These are phyloP conservation scores for Pilaira anomala DNA, from an alignment of 192 early-diverging fungal species.

Conservation along the genomic window DNA sequence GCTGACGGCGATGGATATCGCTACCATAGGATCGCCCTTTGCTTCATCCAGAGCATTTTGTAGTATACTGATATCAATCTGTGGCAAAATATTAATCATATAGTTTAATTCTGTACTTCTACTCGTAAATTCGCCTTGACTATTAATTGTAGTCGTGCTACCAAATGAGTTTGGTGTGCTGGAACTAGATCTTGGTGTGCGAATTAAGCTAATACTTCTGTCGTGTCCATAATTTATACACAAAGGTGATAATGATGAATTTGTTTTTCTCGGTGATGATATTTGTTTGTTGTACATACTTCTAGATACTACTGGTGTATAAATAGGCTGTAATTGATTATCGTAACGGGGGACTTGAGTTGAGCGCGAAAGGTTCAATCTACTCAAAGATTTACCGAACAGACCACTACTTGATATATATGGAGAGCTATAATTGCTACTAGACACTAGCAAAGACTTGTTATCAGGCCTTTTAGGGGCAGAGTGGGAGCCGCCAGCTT, in stretches of 20 bases:
- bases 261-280: background rate
- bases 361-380: background rate
- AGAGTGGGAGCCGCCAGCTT: slow-evolving; percentile 9
- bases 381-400: slow-evolving; percentile 8
- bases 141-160: too few relatives aligned
- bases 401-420: background rate
- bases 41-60: slow-evolving; percentile 19
- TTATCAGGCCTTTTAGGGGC: background rate
- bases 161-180: too few relatives aligned
- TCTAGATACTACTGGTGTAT: too few relatives aligned
- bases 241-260: too few relatives aligned
- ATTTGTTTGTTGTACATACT: background rate
- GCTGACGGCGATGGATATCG: slow-evolving; percentile 19
- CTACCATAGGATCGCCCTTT: slow-evolving; percentile 24
- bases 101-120: background rate
- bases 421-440: background rate
- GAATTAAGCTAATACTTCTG: too few relatives aligned
- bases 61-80: slow-evolving; percentile 11
- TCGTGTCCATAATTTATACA: too few relatives aligned
- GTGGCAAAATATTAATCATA: slow-evolving; percentile 25
- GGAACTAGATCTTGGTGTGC: too few relatives aligned
- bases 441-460: background rate
- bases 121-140: too few relatives aligned
- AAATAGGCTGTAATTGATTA: background rate
- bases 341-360: slow-evolving; percentile 6